Evolutionary conservation across 139 green algal genomes (phyloP).

Genomic region (Chara braunii): DNA sequence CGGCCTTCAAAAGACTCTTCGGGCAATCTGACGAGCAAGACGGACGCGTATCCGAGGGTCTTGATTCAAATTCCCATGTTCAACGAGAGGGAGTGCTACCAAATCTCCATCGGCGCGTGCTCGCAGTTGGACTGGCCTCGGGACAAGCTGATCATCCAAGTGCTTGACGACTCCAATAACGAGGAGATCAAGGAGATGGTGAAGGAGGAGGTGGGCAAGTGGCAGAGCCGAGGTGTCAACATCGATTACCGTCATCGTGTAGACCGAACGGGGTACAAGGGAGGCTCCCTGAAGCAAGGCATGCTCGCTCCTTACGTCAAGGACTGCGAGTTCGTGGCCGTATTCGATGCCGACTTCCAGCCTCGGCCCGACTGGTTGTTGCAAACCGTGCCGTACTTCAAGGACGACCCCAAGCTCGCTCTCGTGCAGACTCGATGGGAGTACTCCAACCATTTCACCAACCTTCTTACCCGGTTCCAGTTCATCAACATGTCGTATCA

Average conservation of each 20-base stretch:
- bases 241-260: constrained; percentile 53
- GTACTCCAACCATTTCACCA: constrained; percentile 9
- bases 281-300: constrained; percentile 7
- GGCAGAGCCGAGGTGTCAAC: constrained; percentile 45
- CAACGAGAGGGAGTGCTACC: constrained; percentile 51
- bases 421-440: constrained; percentile 15
- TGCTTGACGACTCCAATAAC: constrained; percentile 76
- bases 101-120: constrained; percentile 68
- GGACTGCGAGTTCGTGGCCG: constrained; percentile 57
- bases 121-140: constrained; percentile 68
- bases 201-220: constrained; percentile 12
- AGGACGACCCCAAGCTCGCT: constrained; percentile 9
- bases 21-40: neutral
- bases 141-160: constrained; percentile 59
- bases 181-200: constrained; percentile 50
- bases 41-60: constrained; percentile 2
- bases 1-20: neutral
- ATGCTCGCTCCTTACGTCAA: constrained; percentile 13
- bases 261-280: constrained; percentile 52
- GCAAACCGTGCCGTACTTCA: constrained; percentile 14
- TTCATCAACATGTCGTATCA: constrained; percentile 11
- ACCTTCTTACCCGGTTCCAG: constrained; percentile 25
- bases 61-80: constrained; percentile 26
- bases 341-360: constrained; percentile 84
- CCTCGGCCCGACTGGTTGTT: constrained; percentile 33